These are phyloP conservation scores for Cercospora sp. DNA, from an alignment of 2,329 filamentous ascomycete species.

Conservation along the genomic window DNA sequence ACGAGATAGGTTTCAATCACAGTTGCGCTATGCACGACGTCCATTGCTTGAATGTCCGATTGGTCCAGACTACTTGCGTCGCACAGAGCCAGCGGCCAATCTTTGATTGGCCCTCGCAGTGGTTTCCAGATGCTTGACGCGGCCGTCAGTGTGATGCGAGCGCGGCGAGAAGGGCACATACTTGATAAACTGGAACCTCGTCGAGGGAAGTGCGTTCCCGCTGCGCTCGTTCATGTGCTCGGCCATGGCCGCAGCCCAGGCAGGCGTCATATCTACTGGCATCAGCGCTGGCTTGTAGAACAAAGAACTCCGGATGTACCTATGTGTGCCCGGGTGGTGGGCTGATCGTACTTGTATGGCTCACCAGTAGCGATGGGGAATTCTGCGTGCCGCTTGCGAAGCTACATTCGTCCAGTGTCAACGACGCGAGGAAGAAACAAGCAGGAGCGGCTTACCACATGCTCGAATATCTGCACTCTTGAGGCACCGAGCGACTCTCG, in stretches of 20 bases:
- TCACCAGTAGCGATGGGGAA: slow-evolving; percentile 14
- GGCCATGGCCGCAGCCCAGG: background rate
- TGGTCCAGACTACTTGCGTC: slow-evolving; percentile 8
- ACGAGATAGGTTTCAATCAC: slow-evolving; percentile 15
- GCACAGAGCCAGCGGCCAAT: slow-evolving; percentile 16
- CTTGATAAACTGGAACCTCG: slow-evolving; percentile 11
- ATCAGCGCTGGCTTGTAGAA: too few species aligned
- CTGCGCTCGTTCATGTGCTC: slow-evolving; percentile 5
- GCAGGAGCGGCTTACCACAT: slow-evolving; percentile 3
- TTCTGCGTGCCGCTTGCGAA: slow-evolving; percentile 7
- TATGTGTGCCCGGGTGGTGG: slow-evolving; percentile 16
- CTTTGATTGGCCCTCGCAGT: slow-evolving; percentile 12
- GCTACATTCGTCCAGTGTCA: too few species aligned
- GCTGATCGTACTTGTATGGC: slow-evolving; percentile 16
- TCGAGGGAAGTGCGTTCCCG: background rate
- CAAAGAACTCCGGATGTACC: background rate
- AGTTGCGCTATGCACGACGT: slow-evolving; percentile 19
- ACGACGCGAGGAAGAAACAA: too few species aligned
- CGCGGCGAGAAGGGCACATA: slow-evolving; percentile 14
- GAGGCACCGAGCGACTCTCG: background rate
- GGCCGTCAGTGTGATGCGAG: slow-evolving; percentile 10
- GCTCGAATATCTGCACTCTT: slow-evolving; percentile 14
- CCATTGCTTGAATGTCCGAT: slow-evolving; percentile 5
- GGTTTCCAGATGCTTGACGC: slow-evolving; percentile 14
- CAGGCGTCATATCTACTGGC: background rate